These are phyloP conservation scores for Suillus tomentosus DNA, from an alignment of 768 basidiomycete species.

Conservation along the genomic window DNA sequence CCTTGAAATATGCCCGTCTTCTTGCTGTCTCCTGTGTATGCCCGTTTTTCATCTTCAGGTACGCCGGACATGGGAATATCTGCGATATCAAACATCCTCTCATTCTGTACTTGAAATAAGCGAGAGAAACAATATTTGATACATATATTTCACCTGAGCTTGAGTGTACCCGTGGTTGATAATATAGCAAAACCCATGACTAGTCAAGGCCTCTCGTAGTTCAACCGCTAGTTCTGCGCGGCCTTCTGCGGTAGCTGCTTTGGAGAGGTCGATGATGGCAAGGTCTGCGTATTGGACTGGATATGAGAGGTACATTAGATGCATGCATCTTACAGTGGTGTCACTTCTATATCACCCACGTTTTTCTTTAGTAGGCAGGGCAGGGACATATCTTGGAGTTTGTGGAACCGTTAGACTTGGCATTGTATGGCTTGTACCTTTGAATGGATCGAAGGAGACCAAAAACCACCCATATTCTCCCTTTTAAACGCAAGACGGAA, in stretches of 20 bases:
- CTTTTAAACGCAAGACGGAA: constrained; percentile 4
- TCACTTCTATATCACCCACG: constrained; percentile 6
- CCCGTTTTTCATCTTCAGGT: constrained; percentile 43
- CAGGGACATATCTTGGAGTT: constrained; percentile 34
- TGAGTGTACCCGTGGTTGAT: constrained; percentile 39
- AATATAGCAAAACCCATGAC: constrained; percentile 39
- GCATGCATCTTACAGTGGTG: background rate
- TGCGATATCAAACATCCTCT: constrained; percentile 51
- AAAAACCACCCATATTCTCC: background rate
- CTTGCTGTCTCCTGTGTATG: constrained; percentile 42
- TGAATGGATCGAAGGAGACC: background rate
- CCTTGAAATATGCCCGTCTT: constrained; percentile 51
- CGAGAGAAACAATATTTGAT: background rate
- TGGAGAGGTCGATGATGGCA: constrained; percentile 49
- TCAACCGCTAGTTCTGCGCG: constrained; percentile 39
- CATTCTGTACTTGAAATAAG: constrained; percentile 34
- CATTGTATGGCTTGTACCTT: constrained; percentile 26
- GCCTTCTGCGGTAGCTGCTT: constrained; percentile 39
- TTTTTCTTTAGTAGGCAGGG: constrained; percentile 31
- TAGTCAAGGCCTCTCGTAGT: constrained; percentile 45
- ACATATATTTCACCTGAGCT: constrained; percentile 28
- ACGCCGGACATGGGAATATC: constrained; percentile 47
- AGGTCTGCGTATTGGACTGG: constrained; percentile 47
- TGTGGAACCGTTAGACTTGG: constrained; percentile 31
- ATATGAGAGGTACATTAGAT: constrained; percentile 23